A percentile compares a stretch with the other conserved stretches of the same genome.
Evolutionary conservation across 495 filamentous ascomycete genomes (phyloP).

Genomic region (Cenococcum geophilum): DNA sequence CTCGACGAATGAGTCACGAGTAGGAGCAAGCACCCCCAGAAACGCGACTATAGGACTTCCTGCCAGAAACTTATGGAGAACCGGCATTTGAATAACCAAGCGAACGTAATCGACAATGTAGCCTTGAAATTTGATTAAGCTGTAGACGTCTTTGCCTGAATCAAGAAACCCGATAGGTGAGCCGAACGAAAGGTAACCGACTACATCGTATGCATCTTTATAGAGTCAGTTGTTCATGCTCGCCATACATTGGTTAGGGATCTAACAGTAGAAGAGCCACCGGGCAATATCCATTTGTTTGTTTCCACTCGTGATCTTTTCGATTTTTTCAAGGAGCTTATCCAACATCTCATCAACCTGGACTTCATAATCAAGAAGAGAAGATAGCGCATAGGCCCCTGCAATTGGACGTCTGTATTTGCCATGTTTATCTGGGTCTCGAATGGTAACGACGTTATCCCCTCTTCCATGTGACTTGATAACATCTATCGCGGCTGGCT

Average conservation of each 20-base stretch:
- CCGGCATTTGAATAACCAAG: not conserved
- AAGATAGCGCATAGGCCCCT: not conserved
- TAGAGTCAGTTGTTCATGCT: not conserved
- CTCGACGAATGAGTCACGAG: not conserved
- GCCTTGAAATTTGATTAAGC: not conserved
- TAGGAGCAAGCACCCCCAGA: not conserved
- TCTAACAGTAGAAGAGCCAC: constrained; percentile 1
- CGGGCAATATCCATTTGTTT: not conserved
- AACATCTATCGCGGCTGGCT: not conserved
- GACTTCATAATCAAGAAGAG: not conserved
- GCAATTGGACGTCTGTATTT: constrained; percentile 1
- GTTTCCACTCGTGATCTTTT: not conserved
- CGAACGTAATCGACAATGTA: not conserved
- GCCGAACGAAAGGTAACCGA: not conserved
- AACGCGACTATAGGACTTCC: not conserved
- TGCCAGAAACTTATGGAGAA: not conserved
- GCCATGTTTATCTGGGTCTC: not conserved
- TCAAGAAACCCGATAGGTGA: not conserved
- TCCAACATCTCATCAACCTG: constrained; percentile 1
- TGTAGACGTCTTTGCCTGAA: not conserved
- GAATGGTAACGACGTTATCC: not conserved
- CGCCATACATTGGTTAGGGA: not conserved
- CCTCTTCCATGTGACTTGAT: not conserved
- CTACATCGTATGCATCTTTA: constrained; percentile 1
- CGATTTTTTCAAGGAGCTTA: not conserved